Percentiles rank a stretch among this genome's conserved stretches.
Evolutionary conservation across 2,329 filamentous ascomycete species (phyloP).

Genomic region (Berkeleyomyces basicola): DNA sequence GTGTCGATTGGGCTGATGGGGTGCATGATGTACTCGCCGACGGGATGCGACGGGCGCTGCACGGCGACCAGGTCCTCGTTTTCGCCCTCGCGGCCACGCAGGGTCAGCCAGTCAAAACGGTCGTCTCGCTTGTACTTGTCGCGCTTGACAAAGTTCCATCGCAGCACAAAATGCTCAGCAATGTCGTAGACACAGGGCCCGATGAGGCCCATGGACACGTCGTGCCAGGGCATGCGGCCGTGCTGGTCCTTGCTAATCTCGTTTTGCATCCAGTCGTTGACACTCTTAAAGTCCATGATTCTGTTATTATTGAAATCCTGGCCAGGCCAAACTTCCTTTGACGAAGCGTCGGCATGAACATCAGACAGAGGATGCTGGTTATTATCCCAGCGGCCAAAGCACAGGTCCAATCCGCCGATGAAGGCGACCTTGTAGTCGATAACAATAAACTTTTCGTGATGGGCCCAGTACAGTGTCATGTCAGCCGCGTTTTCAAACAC

Average conservation of each 20-base stretch:
- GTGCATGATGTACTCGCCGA: constrained; percentile 74
- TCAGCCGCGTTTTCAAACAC: constrained; percentile 84
- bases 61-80: constrained; percentile 79
- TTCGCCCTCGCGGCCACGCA: constrained; percentile 59
- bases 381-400: constrained; percentile 87
- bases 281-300: constrained; percentile 86
- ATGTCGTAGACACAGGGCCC: constrained; percentile 87
- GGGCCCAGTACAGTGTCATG: constrained; percentile 96
- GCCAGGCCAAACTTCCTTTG: constrained; percentile 77
- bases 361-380: constrained; percentile 75
- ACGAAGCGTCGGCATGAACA: constrained; percentile 67
- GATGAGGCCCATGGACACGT: constrained; percentile 81
- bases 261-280: constrained; percentile 83
- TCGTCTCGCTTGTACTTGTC: constrained; percentile 93
- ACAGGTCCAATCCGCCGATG: constrained; percentile 85
- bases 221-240: constrained; percentile 96
- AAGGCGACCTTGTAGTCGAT: constrained; percentile 85
- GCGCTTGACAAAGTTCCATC: constrained; percentile 94
- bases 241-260: constrained; percentile 82
- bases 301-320: constrained; percentile 98
- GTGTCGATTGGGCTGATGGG: constrained; percentile 52
- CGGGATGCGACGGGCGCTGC: constrained; percentile 74
- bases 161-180: constrained; percentile 81
- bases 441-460: constrained; percentile 95
- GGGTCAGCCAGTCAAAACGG: constrained; percentile 66